phyloP scores from a whole-genome alignment of 2,329 filamentous ascomycete genomes.

The Exophiala mesophila region DNA sequence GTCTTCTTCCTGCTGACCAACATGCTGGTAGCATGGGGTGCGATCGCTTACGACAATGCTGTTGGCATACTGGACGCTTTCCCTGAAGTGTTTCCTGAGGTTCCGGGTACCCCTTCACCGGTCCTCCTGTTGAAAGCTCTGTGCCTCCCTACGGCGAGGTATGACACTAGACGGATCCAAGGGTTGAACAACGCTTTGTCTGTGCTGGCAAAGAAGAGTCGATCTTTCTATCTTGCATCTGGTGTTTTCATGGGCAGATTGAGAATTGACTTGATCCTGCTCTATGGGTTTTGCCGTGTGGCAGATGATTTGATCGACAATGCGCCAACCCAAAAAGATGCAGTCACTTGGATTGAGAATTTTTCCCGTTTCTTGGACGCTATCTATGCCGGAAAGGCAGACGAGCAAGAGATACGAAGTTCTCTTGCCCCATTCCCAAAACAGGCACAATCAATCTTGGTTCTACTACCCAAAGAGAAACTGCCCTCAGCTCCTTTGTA shows the following conservation, averaged over 20 bases:
- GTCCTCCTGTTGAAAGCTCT: slow-evolving; percentile 50
- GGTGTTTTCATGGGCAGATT: slow-evolving; percentile 63
- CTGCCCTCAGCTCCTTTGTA: slow-evolving; percentile 57
- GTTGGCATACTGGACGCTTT: slow-evolving; percentile 62
- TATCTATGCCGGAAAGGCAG: slow-evolving; percentile 42
- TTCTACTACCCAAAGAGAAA: slow-evolving; percentile 55
- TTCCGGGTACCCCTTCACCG: slow-evolving; percentile 48
- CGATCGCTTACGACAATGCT: slow-evolving; percentile 65
- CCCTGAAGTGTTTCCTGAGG: slow-evolving; percentile 51
- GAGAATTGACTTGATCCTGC: slow-evolving; percentile 61
- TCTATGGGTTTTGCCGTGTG: slow-evolving; percentile 71
- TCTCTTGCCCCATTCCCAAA: slow-evolving; percentile 46
- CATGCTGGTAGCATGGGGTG: slow-evolving; percentile 62
- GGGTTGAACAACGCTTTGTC: slow-evolving; percentile 57
- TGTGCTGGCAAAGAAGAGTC: slow-evolving; percentile 59
- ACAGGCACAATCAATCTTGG: slow-evolving; percentile 50
- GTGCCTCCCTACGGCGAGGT: slow-evolving; percentile 43
- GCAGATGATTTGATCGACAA: slow-evolving; percentile 71
- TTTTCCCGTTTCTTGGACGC: slow-evolving; percentile 53
- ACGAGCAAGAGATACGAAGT: slow-evolving; percentile 26
- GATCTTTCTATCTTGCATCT: slow-evolving; percentile 69
- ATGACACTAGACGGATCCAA: slow-evolving; percentile 54
- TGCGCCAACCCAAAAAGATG: slow-evolving; percentile 49
- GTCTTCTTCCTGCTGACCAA: slow-evolving; percentile 70
- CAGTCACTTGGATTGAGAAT: slow-evolving; percentile 54